Evolutionary conservation across 2,329 filamentous ascomycete species (phyloP).

Genomic region (Phaeosphaeria sp.): DNA sequence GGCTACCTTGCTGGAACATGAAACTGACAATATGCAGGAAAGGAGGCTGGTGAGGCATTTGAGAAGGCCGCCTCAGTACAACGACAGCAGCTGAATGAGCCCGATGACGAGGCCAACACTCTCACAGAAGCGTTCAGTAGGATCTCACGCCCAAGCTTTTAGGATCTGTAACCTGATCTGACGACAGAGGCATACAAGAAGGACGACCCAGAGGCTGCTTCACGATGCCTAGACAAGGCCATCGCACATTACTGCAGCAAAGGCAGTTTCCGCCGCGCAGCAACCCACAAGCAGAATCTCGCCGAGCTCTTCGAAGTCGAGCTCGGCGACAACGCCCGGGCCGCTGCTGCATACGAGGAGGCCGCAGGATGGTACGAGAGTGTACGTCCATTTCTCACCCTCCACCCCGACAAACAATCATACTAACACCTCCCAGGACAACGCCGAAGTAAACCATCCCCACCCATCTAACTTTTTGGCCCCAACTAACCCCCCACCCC

Average conservation of each 20-base stretch:
- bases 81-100: conserved; percentile 81
- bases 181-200: conserved; percentile 78
- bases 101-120: conserved; percentile 89
- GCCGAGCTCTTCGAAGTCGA: conserved; percentile 87
- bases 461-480: conserved; percentile 14
- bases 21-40: conserved; percentile 61
- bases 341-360: conserved; percentile 82
- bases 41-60: conserved; percentile 86
- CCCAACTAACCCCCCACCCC: conserved; percentile 29
- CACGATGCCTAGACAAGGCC: conserved; percentile 77
- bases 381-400: conserved; percentile 29
- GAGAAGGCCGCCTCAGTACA: conserved; percentile 85
- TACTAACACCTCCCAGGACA: conserved; percentile 40
- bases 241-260: conserved; percentile 87
- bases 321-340: conserved; percentile 76
- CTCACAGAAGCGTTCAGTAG: conserved; percentile 83
- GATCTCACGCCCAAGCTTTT: not conserved
- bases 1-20: not conserved
- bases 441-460: conserved; percentile 40
- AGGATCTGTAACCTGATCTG: conserved; percentile 12
- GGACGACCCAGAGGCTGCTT: conserved; percentile 81
- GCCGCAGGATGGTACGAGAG: conserved; percentile 87
- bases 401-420: not conserved
- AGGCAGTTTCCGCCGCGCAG: conserved; percentile 90
- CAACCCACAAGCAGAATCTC: conserved; percentile 87